Conservation (phyloP, 2,329 filamentous ascomycete genomes). For the Aspergillus fumigatus region DNA sequence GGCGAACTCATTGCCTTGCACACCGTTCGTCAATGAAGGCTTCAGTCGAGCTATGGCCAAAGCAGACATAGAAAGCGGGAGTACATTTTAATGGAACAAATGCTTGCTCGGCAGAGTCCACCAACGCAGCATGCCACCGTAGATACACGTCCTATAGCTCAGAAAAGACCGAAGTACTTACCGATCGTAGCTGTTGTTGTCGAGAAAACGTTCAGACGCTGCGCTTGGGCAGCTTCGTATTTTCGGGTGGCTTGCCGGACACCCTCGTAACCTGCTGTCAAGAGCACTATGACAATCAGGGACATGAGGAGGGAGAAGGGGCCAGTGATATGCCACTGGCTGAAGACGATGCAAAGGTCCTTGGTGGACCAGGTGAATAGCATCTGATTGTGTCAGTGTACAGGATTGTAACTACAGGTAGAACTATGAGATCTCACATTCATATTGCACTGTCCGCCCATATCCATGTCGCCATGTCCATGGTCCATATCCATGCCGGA, state of each 20-base stretch:
- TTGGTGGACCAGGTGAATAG: constrained; percentile 94
- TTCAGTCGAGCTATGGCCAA: constrained; percentile 15
- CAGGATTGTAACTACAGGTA: neutral
- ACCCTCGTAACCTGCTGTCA: constrained; percentile 91
- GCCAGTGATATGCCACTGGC: constrained; percentile 78
- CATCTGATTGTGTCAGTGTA: constrained; percentile 60
- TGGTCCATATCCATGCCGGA: constrained; percentile 41
- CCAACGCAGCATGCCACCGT: constrained; percentile 10
- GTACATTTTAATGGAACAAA: neutral
- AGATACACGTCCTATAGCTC: neutral
- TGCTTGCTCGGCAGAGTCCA: constrained; percentile 4
- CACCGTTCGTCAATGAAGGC: constrained; percentile 17
- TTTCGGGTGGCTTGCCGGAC: constrained; percentile 70
- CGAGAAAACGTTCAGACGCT: constrained; percentile 45
- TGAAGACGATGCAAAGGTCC: constrained; percentile 95
- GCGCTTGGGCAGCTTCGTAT: constrained; percentile 61
- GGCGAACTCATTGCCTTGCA: constrained; percentile 34
- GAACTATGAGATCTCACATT: constrained; percentile 57
- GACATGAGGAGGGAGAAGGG: constrained; percentile 73
- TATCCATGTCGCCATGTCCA: constrained; percentile 52
- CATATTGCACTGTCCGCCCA: constrained; percentile 75
- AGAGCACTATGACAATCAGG: constrained; percentile 71
- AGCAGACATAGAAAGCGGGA: neutral
- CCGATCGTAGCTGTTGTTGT: constrained; percentile 23
- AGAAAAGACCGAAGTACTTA: constrained; percentile 4